Evolutionary conservation across 1,284 basidiomycete genomes (phyloP).

Genomic region (Malassezia psittaci): DNA sequence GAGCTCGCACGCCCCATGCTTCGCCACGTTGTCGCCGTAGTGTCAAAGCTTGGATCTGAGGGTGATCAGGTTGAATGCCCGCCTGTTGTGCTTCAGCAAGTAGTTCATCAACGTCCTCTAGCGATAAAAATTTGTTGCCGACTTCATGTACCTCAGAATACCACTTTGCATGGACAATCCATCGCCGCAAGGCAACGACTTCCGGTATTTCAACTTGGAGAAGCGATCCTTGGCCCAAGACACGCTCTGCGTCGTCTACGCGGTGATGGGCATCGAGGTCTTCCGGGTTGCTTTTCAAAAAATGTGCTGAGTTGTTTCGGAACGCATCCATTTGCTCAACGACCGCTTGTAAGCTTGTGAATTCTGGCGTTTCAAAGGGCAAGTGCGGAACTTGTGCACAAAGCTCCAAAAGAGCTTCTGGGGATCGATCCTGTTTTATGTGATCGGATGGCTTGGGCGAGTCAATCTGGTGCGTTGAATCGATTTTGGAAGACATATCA

Average conservation of each 20-base stretch:
- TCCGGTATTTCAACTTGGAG: constrained; percentile 69
- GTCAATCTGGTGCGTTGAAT: not conserved
- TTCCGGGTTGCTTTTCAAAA: constrained; percentile 17
- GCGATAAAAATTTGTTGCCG: constrained; percentile 22
- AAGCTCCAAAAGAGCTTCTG: constrained; percentile 49
- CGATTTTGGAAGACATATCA: not conserved
- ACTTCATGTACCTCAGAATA: constrained; percentile 51
- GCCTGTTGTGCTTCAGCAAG: constrained; percentile 60
- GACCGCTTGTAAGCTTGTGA: constrained; percentile 55
- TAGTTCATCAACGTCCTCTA: constrained; percentile 55
- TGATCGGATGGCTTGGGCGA: constrained; percentile 2
- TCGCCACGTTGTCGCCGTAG: constrained; percentile 20
- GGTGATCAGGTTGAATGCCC: constrained; percentile 52
- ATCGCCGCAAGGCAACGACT: constrained; percentile 62
- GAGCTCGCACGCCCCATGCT: constrained; percentile 22
- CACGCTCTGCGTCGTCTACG: constrained; percentile 59
- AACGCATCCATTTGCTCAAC: constrained; percentile 61
- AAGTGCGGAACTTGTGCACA: constrained; percentile 62
- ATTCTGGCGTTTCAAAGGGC: constrained; percentile 70
- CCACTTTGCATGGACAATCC: constrained; percentile 62
- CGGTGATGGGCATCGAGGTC: constrained; percentile 16
- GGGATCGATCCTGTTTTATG: constrained; percentile 19
- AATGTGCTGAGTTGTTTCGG: constrained; percentile 52
- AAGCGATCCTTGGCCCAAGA: constrained; percentile 61
- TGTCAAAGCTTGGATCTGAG: constrained; percentile 20